phyloP scores from a whole-genome alignment of 768 basidiomycete species.

The Leccinum disarticulatum region DNA sequence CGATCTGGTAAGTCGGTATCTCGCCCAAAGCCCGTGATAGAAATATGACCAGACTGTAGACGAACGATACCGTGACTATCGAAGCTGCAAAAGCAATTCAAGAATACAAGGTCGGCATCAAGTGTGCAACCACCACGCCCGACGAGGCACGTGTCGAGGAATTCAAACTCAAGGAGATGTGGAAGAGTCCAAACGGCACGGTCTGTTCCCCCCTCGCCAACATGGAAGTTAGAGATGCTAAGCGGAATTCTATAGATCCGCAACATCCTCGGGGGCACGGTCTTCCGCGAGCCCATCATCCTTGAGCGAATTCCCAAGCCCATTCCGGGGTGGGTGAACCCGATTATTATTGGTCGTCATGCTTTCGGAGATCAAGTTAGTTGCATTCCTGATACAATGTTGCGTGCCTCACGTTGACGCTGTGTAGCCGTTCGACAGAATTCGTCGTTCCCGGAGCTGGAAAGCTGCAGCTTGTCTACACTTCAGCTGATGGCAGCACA shows the following conservation, averaged over 20 bases:
- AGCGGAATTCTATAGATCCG: constrained; percentile 61
- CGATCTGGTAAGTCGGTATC: constrained; percentile 60
- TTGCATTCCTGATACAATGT: constrained; percentile 7
- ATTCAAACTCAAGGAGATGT: constrained; percentile 99
- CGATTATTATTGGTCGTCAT: constrained; percentile 95
- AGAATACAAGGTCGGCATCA: constrained; percentile 95
- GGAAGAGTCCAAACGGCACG: constrained; percentile 95
- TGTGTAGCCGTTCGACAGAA: constrained; percentile 80
- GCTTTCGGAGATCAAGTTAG: constrained; percentile 93
- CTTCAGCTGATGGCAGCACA: constrained; percentile 72
- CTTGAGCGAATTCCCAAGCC: constrained; percentile 87
- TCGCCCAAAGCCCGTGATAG: background rate
- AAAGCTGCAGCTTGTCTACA: constrained; percentile 90
- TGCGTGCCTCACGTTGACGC: constrained; percentile 8
- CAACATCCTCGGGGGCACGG: constrained; percentile 97
- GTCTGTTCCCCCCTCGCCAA: constrained; percentile 41
- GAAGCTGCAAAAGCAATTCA: constrained; percentile 95
- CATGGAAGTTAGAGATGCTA: background rate
- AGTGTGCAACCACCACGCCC: constrained; percentile 98
- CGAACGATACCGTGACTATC: constrained; percentile 89
- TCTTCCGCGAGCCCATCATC: constrained; percentile 98
- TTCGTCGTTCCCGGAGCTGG: constrained; percentile 89
- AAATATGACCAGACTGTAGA: constrained; percentile 45
- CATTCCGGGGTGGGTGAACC: constrained; percentile 95
- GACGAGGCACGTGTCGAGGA: constrained; percentile 96